A percentile compares a stretch with the other conserved stretches of the same genome.
Conservation (phyloP, 176 grass and related monocot genomes). For the Avena insularis region DNA sequence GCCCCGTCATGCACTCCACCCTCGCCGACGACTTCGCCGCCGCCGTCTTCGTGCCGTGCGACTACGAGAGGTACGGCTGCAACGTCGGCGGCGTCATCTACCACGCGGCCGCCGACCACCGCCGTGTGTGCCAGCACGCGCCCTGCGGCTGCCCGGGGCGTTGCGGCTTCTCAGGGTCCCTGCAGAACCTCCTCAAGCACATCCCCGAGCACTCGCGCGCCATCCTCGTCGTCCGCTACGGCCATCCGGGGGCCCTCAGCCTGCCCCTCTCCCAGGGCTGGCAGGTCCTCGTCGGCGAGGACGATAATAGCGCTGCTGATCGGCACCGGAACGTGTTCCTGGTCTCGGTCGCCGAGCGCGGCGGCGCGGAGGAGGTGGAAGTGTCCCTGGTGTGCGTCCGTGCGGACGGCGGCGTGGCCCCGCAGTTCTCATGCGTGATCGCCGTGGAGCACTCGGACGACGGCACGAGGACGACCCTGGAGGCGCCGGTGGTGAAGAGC, state of each 20-base stretch:
- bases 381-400: background rate
- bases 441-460: background rate
- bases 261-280: background rate
- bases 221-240: background rate
- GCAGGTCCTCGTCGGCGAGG: constrained; percentile 1
- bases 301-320: background rate
- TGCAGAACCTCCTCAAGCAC: background rate
- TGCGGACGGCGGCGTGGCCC: background rate
- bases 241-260: background rate
- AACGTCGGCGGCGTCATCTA: background rate
- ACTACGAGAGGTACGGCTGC: background rate
- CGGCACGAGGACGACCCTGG: background rate
- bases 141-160: background rate
- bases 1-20: background rate
- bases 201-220: background rate
- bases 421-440: background rate
- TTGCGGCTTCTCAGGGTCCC: background rate
- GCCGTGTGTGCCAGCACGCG: background rate
- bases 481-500: background rate
- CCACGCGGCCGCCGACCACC: background rate
- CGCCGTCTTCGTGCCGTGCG: background rate
- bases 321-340: background rate
- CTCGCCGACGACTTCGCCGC: background rate
- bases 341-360: background rate
- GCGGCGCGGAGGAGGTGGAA: background rate